phyloP scores from a whole-genome alignment of 495 filamentous ascomycete genomes.

The Astrothelium macrocarpum region DNA sequence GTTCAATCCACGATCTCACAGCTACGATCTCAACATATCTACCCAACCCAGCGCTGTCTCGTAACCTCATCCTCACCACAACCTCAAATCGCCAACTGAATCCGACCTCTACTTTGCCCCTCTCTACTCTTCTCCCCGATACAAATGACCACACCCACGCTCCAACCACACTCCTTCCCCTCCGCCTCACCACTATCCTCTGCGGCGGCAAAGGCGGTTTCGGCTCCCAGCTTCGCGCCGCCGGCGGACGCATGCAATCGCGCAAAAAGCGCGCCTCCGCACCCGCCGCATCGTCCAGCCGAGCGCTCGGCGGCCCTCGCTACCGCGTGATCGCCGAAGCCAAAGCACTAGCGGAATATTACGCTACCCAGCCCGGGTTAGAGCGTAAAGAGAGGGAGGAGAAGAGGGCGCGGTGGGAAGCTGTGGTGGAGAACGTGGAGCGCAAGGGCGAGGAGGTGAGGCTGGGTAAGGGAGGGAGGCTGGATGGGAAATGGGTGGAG shows the following conservation, averaged over 20 bases:
- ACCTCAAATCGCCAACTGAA: conserved; percentile 63
- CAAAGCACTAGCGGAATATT: conserved; percentile 87
- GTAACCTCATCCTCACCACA: conserved; percentile 68
- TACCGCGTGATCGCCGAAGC: conserved; percentile 88
- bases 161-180: conserved; percentile 48
- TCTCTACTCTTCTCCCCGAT: conserved; percentile 46
- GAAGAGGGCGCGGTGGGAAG: conserved; percentile 67
- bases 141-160: conserved; percentile 34
- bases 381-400: conserved; percentile 84
- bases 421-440: conserved; percentile 75
- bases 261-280: conserved; percentile 60
- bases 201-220: conserved; percentile 95
- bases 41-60: conserved; percentile 34
- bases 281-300: conserved; percentile 65
- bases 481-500: conserved; percentile 86
- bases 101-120: conserved; percentile 34
- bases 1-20: conserved; percentile 57
- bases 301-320: conserved; percentile 87
- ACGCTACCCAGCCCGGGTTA: conserved; percentile 95
- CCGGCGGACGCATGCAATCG: conserved; percentile 92
- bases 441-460: conserved; percentile 68
- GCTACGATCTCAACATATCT: conserved; percentile 53
- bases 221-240: conserved; percentile 90
- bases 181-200: conserved; percentile 65
- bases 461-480: conserved; percentile 43